phyloP scores from a whole-genome alignment of 768 basidiomycete species.

The Boletales sp. region DNA sequence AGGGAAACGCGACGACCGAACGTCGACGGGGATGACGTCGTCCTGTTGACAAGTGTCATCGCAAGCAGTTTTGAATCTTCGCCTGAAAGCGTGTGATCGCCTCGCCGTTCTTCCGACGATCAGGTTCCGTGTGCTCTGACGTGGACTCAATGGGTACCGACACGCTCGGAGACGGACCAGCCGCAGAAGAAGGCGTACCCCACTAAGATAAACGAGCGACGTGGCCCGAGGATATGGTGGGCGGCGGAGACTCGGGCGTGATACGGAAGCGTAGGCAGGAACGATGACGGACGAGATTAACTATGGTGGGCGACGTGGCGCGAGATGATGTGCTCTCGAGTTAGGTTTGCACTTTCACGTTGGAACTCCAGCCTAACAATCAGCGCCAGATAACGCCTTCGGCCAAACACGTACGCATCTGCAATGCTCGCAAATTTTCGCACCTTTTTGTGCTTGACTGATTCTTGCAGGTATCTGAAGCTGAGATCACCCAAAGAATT shows the following conservation, averaged over 20 bases:
- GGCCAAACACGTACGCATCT: slow-evolving; percentile 59
- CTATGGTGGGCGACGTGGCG: slow-evolving; percentile 49
- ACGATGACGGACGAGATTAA: slow-evolving; percentile 42
- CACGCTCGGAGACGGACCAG: slow-evolving; percentile 31
- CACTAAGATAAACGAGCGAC: slow-evolving; percentile 80
- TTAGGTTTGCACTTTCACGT: slow-evolving; percentile 46
- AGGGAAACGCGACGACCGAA: slow-evolving; percentile 61
- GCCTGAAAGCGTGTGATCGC: slow-evolving; percentile 70
- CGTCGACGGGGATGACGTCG: slow-evolving; percentile 14
- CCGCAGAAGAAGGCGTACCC: slow-evolving; percentile 37
- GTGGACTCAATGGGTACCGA: slow-evolving; percentile 35
- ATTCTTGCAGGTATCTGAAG: slow-evolving; percentile 73
- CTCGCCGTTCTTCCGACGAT: slow-evolving; percentile 47
- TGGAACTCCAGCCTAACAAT: slow-evolving; percentile 16
- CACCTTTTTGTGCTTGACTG: slow-evolving; percentile 83
- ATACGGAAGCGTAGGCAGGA: slow-evolving; percentile 56
- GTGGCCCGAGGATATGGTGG: slow-evolving; percentile 1
- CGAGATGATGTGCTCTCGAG: slow-evolving; percentile 40
- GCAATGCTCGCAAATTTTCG: slow-evolving; percentile 82
- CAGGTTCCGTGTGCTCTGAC: slow-evolving; percentile 20
- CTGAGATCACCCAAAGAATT: slow-evolving; percentile 70
- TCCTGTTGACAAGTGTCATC: not conserved
- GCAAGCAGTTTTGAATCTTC: slow-evolving; percentile 47
- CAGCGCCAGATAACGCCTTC: not conserved
- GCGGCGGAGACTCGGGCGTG: slow-evolving; percentile 33